Conservation (phyloP, 2,329 filamentous ascomycete genomes). For the Beauveria varroae region DNA sequence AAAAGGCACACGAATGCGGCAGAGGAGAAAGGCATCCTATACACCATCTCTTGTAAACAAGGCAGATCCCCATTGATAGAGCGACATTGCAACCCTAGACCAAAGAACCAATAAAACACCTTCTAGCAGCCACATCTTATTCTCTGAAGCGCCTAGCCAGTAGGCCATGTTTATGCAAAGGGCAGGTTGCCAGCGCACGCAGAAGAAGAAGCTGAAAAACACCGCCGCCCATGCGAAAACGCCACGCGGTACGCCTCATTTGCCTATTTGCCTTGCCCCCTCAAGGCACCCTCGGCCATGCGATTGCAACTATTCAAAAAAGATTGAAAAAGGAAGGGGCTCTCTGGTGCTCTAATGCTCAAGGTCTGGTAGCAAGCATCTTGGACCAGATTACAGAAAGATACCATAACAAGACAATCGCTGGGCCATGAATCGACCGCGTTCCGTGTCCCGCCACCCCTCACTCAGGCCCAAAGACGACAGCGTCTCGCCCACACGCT, state of each 20-base stretch:
- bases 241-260: conserved; percentile 7
- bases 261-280: background rate
- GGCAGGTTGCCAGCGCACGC: background rate
- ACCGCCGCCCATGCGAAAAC: background rate
- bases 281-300: background rate
- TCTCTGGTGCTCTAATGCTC: background rate
- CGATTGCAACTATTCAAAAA: background rate
- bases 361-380: background rate
- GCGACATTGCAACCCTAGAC: background rate
- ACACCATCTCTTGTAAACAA: background rate
- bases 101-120: background rate
- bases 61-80: background rate
- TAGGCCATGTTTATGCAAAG: too few relatives aligned
- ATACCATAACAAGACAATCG: background rate
- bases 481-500: conserved; percentile 4
- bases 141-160: background rate
- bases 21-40: background rate
- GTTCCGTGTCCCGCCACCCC: conserved; percentile 9
- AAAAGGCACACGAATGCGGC: background rate
- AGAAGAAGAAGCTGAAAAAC: background rate
- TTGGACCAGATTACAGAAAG: background rate
- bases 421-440: conserved; percentile 7
- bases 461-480: background rate
- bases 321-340: background rate
- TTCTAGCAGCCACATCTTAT: background rate